phyloP scores from a whole-genome alignment of 306 rosid species.

The Boehmeria nivea region DNA sequence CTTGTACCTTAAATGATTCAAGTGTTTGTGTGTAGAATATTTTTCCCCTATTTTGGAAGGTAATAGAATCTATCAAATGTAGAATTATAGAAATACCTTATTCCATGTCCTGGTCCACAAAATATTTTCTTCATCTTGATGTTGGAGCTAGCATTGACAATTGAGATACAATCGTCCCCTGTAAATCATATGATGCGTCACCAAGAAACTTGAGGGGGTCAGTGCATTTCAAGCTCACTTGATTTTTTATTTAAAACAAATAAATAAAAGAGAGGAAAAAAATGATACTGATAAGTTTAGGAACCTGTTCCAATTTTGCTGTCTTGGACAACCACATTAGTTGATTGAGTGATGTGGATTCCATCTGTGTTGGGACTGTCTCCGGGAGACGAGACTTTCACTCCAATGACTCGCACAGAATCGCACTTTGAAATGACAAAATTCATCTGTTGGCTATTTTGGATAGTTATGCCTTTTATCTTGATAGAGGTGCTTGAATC shows the following conservation, averaged over 20 bases:
- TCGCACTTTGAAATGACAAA: constrained; percentile 60
- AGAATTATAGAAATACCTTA: constrained; percentile 52
- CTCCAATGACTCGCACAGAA: constrained; percentile 54
- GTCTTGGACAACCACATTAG: constrained; percentile 73
- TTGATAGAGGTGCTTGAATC: constrained; percentile 65
- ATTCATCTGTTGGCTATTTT: constrained; percentile 93
- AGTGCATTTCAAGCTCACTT: background rate
- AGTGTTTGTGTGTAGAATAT: background rate
- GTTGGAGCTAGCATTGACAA: constrained; percentile 83
- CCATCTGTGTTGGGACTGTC: constrained; percentile 98
- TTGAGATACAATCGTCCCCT: constrained; percentile 98
- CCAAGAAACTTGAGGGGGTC: constrained; percentile 12
- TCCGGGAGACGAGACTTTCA: constrained; percentile 69
- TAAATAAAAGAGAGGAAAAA: background rate
- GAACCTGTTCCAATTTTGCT: constrained; percentile 93
- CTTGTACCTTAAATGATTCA: background rate
- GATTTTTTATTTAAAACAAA: background rate
- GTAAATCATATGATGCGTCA: constrained; percentile 23
- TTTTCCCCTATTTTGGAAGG: background rate
- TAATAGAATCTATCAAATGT: background rate
- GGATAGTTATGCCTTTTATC: constrained; percentile 73
- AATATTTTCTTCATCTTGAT: constrained; percentile 85
- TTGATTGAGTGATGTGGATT: constrained; percentile 85
- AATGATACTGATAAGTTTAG: background rate
- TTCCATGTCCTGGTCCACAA: constrained; percentile 99